These are phyloP conservation scores for Eragrostis nindensis DNA, from an alignment of 176 grass and related monocot species.

Conservation along the genomic window DNA sequence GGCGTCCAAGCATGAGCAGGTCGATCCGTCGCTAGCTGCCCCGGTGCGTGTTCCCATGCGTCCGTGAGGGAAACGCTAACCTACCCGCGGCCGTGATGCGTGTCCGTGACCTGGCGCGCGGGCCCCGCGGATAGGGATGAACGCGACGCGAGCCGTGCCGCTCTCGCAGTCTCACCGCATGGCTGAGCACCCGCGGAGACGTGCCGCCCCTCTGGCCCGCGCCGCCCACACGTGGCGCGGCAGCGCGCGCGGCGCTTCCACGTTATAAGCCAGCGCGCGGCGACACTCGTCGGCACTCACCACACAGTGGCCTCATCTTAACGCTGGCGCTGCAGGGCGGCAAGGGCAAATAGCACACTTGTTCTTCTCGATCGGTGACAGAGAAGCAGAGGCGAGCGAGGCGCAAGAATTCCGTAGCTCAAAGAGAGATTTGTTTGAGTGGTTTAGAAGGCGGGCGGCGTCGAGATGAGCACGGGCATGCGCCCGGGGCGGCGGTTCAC, in stretches of 20 bases:
- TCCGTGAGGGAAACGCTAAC: slow-evolving; percentile 17
- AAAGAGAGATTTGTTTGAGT: background rate
- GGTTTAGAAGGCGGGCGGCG: background rate
- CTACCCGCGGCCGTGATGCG: background rate
- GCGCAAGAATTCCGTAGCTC: background rate
- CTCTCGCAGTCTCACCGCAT: background rate
- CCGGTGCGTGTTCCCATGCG: background rate
- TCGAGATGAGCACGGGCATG: slow-evolving; percentile 40
- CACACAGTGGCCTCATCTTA: background rate
- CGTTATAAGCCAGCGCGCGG: slow-evolving; percentile 22
- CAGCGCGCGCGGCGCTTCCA: slow-evolving; percentile 18
- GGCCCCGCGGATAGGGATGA: slow-evolving; percentile 6
- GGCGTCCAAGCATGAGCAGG: too few relatives aligned
- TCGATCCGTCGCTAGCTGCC: background rate
- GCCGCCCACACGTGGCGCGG: slow-evolving; percentile 58
- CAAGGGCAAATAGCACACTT: background rate
- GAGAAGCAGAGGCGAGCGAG: background rate
- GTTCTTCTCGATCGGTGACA: background rate
- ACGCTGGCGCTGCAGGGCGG: background rate
- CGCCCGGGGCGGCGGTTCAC: slow-evolving; percentile 56
- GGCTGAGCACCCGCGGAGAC: slow-evolving; percentile 27
- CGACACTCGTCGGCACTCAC: background rate
- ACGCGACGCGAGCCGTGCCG: background rate
- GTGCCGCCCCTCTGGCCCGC: slow-evolving; percentile 51
- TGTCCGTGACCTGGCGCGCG: slow-evolving; percentile 15